Evolutionary conservation across 257 asterid genomes (phyloP), one percentile per base, ranked within the genome.

Genomic region (Scutellaria barbata): DNA sequence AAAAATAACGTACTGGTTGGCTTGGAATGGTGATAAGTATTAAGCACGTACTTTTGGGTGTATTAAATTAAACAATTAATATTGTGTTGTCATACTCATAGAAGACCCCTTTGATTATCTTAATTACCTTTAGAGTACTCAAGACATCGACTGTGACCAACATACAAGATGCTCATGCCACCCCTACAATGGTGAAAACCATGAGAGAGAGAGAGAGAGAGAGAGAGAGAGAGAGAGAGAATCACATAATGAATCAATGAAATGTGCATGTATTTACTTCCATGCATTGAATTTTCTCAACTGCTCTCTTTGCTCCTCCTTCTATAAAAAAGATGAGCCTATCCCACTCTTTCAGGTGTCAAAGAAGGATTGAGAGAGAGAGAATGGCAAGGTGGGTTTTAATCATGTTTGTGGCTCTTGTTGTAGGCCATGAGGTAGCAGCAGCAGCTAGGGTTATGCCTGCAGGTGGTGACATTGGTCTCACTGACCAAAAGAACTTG

Each of bases 401-500:
- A 10, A 6, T 53, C 3, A 22, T 56, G 17, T 5, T 72, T 13
- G 69, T 68, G 30, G 73, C 77, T 72, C 56, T 82, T n/a, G 16
- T 71, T 2, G 72, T 35, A 10, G 77, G 69, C 56, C 53, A 65
- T 22, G 68, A 64, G 63, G n/a, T n/a, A n/a, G n/a, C n/a, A n/a
- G n/a, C n/a, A n/a, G 69, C 86, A 5, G 79, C 85, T 39, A 79
- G 90, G 66, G 74, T 40, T 20, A 11, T 76, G 40, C 77, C 86
- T 0, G 78, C 85, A 0, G 79, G 25, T 22, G 6, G 33, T 13
- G 76, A 42, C 39, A 30, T 10, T 0, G 80, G 81, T 6, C n/a
- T n/a, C n/a, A n/a, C n/a, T n/a, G 81, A 83, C 55, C 79, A 83
- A 41, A 85, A 83, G 81, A 83, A 83, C 67, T 45, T 68, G 10